Base-by-base conservation (phyloP, 257 asterid species). In the Cinchona pubescens region DNA sequence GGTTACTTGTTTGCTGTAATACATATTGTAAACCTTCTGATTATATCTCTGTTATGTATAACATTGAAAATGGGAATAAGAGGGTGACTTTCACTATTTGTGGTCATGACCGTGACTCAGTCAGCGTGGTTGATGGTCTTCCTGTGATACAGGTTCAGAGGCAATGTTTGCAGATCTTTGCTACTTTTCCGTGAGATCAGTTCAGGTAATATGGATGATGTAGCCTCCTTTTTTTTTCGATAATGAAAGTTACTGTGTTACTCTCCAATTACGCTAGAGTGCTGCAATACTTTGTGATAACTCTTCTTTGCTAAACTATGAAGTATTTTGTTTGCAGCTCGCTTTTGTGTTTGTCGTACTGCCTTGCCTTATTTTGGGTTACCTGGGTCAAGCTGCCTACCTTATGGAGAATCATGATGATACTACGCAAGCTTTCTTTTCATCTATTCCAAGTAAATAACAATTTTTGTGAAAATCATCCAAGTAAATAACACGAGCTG, bases 81-180 rank as follows among this genome's bases (percentile, higher is more conserved):
- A 58, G 11, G 7, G 15, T 58, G 63, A 58, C 63, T 18, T 58
- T 29, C 29, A 59, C 7, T 27, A 59, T 11, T 13, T 59, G 18
- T 27, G 65, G 65, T 59, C 30, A 27, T 59, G 35, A 27, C 8
- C 29, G 65, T 59, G 37, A 59, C 62, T 56, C 14, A 53, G 13
- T 23, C 13, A 55, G 27, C 29, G 23, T 51, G 29, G 51, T 38
- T 63, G 90, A 85, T 77, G 78, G 76, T 87, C 83, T 82, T 85
- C 83, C 81, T 69, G 49, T 85, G 78, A 70, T 84, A 83, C 96
- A 95, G 99, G 99, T 86, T 91, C 99, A 42, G 99, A 95, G 88
- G 99, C 99, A 78, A 93, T 95, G 96, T 95, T 95, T 87, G 99
- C 99, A 66, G 99, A 93, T 85, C 98, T 95, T 75, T 91, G 96